A percentile compares a stretch with the other conserved stretches of the same genome.
Evolutionary conservation across 805 yeast genomes (phyloP).

Genomic region (Kazachstania viticola): DNA sequence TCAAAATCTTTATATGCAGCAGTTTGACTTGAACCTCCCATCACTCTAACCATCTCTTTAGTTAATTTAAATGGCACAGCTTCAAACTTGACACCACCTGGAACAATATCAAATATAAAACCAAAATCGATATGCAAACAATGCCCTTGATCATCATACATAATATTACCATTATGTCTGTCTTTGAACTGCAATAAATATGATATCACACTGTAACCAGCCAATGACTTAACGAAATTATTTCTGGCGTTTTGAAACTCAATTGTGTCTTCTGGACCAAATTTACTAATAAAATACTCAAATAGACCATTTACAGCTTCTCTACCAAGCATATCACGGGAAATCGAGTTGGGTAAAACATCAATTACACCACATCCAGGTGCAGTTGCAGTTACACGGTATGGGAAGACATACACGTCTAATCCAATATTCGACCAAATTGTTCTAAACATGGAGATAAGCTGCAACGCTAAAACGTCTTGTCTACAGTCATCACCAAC

Average conservation of each 20-base stretch:
- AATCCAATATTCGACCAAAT: constrained; percentile 83
- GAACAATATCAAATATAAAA: constrained; percentile 95
- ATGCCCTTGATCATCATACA: constrained; percentile 93
- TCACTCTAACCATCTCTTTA: constrained; percentile 87
- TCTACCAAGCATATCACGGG: constrained; percentile 96
- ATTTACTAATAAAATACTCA: constrained; percentile 82
- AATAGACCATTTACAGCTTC: constrained; percentile 96
- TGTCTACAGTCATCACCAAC: constrained; percentile 99
- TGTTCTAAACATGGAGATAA: constrained; percentile 81
- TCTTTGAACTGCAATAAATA: constrained; percentile 89
- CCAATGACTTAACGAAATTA: constrained; percentile 85
- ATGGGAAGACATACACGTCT: constrained; percentile 84
- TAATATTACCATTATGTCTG: constrained; percentile 95
- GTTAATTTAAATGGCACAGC: constrained; percentile 97
- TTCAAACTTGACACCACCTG: constrained; percentile 97
- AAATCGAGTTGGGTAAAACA: constrained; percentile 87
- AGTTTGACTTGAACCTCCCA: constrained; percentile 83
- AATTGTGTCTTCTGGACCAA: constrained; percentile 86
- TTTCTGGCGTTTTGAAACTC: constrained; percentile 87
- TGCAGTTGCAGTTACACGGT: constrained; percentile 95
- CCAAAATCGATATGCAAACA: constrained; percentile 96
- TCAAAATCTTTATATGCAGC: constrained; percentile 91
- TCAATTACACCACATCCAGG: constrained; percentile 99
- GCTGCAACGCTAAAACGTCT: constrained; percentile 86
- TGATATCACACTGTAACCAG: constrained; percentile 88